A percentile compares a stretch with the other conserved stretches of the same genome.
Evolutionary conservation across 2,329 filamentous ascomycete species (phyloP).

Genomic region (Ilyonectria sp.): DNA sequence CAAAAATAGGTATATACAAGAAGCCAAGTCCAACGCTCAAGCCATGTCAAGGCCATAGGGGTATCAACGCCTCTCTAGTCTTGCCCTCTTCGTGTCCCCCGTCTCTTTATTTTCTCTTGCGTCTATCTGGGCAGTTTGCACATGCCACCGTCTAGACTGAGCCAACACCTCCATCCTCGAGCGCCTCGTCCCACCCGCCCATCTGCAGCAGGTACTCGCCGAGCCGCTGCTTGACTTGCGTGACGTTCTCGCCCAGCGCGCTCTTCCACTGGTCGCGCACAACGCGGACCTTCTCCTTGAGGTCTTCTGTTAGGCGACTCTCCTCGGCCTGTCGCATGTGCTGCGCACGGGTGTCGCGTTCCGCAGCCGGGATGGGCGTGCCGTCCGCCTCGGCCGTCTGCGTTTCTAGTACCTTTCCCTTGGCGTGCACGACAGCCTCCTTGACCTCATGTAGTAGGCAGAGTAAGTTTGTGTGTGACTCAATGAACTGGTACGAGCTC

Average conservation of each 20-base stretch:
- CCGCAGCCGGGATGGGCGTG: slow-evolving; percentile 50
- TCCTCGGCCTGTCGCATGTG: slow-evolving; percentile 78
- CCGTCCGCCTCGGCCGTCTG: slow-evolving; percentile 65
- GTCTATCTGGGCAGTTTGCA: background rate
- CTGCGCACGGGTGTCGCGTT: slow-evolving; percentile 61
- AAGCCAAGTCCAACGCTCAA: slow-evolving; percentile 32
- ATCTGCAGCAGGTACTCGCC: slow-evolving; percentile 80
- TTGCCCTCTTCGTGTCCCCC: slow-evolving; percentile 20
- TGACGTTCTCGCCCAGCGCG: slow-evolving; percentile 84
- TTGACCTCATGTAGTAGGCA: slow-evolving; percentile 94
- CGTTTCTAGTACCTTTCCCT: slow-evolving; percentile 76
- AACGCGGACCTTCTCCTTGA: slow-evolving; percentile 93
- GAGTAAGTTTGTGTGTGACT: slow-evolving; percentile 91
- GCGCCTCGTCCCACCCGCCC: slow-evolving; percentile 90
- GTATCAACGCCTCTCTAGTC: slow-evolving; percentile 48
- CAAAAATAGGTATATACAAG: slow-evolving; percentile 35
- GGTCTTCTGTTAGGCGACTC: slow-evolving; percentile 80
- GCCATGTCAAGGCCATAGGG: slow-evolving; percentile 35
- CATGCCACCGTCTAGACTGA: slow-evolving; percentile 53
- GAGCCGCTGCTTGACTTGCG: slow-evolving; percentile 80
- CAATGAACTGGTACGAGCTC: slow-evolving; percentile 96
- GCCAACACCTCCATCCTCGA: slow-evolving; percentile 72
- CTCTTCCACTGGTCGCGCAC: slow-evolving; percentile 94
- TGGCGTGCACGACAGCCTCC: slow-evolving; percentile 80
- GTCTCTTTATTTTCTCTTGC: slow-evolving; percentile 4